Percentiles rank a stretch among this genome's conserved stretches.
These are phyloP conservation scores for Physcomitrellopsis africana DNA, from an alignment of 225 moss, liverwort and hornwort species.

Conservation along the genomic window DNA sequence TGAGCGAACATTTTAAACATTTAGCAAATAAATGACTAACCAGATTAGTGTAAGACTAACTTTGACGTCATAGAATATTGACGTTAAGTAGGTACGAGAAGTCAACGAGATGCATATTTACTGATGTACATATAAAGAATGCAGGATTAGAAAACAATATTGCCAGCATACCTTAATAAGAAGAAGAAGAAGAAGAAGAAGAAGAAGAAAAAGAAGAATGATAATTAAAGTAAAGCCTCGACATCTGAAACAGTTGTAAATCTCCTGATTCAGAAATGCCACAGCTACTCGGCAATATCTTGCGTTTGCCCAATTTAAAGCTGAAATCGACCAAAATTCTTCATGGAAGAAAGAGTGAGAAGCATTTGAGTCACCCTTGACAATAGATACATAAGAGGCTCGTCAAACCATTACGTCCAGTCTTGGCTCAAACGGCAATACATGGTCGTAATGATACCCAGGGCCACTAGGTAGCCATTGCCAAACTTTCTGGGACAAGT, in stretches of 20 bases:
- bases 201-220: too few species aligned
- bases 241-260: constrained; percentile 1
- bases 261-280: constrained; percentile 29
- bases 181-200: too few species aligned
- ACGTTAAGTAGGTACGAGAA: background rate
- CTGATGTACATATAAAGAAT: background rate
- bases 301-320: constrained; percentile 7
- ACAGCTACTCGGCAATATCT: constrained; percentile 26
- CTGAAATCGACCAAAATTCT: constrained; percentile 17
- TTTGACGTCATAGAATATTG: background rate
- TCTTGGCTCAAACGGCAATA: constrained; percentile 66
- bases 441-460: constrained; percentile 67
- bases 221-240: background rate
- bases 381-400: background rate
- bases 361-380: constrained; percentile 15
- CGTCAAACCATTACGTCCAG: constrained; percentile 54
- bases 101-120: background rate
- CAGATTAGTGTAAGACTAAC: background rate
- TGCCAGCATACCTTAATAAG: constrained; percentile 31
- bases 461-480: constrained; percentile 72
- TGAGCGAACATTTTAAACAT: too few species aligned
- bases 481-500: constrained; percentile 64
- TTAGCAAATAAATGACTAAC: background rate
- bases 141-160: background rate
- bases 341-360: constrained; percentile 24